A percentile compares a stretch with the other conserved stretches of the same genome.
phyloP scores from a whole-genome alignment of 768 basidiomycete genomes.

The Mycena kentingensis region DNA sequence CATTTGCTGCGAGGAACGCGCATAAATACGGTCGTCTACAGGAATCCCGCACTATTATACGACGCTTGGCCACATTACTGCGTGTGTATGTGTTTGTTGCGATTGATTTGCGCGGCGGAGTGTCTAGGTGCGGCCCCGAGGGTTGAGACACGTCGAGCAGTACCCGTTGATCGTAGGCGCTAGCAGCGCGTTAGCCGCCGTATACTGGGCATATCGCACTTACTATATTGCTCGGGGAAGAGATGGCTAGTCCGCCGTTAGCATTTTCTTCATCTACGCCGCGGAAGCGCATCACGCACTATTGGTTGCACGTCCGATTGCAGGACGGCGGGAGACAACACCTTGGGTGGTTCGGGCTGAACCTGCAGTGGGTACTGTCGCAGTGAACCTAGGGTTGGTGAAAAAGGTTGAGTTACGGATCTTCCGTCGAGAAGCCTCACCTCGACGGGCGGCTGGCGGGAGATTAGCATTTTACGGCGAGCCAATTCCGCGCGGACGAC shows the following conservation, averaged over 20 bases:
- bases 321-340: conserved; percentile 46
- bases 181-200: conserved; percentile 22
- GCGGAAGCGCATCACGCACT: conserved; percentile 36
- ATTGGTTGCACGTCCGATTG: conserved; percentile 49
- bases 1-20: no score
- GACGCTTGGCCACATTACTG: background rate
- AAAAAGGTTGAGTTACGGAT: conserved; percentile 11
- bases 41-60: background rate
- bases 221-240: conserved; percentile 51
- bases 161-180: conserved; percentile 44
- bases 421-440: background rate
- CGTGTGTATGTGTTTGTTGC: background rate
- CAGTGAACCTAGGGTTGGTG: conserved; percentile 46
- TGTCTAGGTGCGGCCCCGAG: no score
- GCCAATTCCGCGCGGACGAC: background rate
- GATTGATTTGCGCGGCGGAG: conserved; percentile 15
- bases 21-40: background rate
- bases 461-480: conserved; percentile 20
- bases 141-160: conserved; percentile 49
- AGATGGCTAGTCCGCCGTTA: conserved; percentile 36
- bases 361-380: conserved; percentile 48
- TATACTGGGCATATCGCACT: conserved; percentile 13
- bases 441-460: conserved; percentile 22
- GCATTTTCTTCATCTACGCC: conserved; percentile 1
- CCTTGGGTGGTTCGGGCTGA: conserved; percentile 53